Conservation (phyloP, 176 grass and related monocot species). For the Oryza coarctata region DNA sequence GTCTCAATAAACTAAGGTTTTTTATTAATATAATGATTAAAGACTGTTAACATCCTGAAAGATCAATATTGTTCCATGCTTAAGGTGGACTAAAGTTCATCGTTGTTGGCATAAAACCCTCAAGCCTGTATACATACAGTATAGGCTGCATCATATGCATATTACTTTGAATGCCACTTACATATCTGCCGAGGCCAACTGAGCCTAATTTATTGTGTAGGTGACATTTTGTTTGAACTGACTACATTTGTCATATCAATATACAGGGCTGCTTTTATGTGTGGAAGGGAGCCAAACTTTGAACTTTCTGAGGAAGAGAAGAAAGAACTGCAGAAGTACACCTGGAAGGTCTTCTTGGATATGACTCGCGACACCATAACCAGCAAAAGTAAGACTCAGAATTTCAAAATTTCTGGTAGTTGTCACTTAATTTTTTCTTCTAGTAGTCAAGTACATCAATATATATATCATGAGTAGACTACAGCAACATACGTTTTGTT, state of each 20-base stretch:
- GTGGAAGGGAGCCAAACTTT: slow-evolving; percentile 96
- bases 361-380: slow-evolving; percentile 86
- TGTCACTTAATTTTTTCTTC: background rate
- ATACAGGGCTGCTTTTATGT: slow-evolving; percentile 95
- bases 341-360: slow-evolving; percentile 80
- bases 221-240: background rate
- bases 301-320: slow-evolving; percentile 79
- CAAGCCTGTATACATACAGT: slow-evolving; percentile 19
- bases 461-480: background rate
- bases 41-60: slow-evolving; percentile 7
- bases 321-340: slow-evolving; percentile 62
- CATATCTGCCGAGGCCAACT: background rate
- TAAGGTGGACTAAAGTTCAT: background rate
- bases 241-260: background rate
- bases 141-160: slow-evolving; percentile 26
- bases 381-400: slow-evolving; percentile 76
- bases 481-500: slow-evolving; percentile 4
- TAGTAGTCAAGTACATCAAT: background rate
- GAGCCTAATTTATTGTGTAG: background rate
- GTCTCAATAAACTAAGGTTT: background rate
- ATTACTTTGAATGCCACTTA: background rate
- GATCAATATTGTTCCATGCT: background rate
- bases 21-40: background rate
- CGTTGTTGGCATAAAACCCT: slow-evolving; percentile 9
- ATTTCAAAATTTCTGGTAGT: background rate